phyloP scores from a whole-genome alignment of 202 grass and related monocot genomes.

The Zizania palustris region DNA sequence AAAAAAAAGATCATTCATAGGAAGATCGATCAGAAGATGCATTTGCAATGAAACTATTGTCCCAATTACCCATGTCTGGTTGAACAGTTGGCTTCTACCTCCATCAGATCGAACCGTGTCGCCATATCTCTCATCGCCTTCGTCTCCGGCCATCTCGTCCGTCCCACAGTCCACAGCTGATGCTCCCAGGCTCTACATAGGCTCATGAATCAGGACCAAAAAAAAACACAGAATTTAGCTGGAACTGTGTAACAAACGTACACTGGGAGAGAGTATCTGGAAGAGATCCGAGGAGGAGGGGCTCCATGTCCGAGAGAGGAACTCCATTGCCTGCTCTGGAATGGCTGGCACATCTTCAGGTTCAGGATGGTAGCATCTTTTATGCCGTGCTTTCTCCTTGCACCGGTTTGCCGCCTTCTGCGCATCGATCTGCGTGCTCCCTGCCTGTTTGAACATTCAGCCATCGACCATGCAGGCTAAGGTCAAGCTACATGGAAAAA shows the following conservation, averaged over 20 bases:
- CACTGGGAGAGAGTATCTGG: slow-evolving; percentile 76
- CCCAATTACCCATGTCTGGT: slow-evolving; percentile 50
- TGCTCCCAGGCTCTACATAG: slow-evolving; percentile 44
- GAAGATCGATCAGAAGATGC: background rate
- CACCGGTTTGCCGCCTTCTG: slow-evolving; percentile 30
- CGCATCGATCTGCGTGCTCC: slow-evolving; percentile 20
- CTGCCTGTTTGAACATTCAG: slow-evolving; percentile 55
- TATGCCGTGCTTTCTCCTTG: slow-evolving; percentile 50
- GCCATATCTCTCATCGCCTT: background rate
- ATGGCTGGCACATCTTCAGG: slow-evolving; percentile 57
- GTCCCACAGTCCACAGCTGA: slow-evolving; percentile 9
- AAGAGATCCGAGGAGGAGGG: slow-evolving; percentile 86
- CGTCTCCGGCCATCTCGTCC: background rate
- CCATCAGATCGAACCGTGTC: background rate
- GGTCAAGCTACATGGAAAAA: background rate
- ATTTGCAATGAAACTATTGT: background rate
- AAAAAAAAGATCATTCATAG: background rate
- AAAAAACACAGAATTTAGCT: background rate
- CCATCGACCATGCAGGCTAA: background rate
- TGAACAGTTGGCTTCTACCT: slow-evolving; percentile 35
- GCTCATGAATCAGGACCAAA: background rate
- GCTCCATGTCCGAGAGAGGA: slow-evolving; percentile 93
- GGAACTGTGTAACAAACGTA: slow-evolving; percentile 42
- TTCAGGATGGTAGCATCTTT: slow-evolving; percentile 44
- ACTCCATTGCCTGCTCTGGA: slow-evolving; percentile 79